Evolutionary conservation across 345 rosid species (phyloP), one percentile per base, ranked within the genome.

Genomic region (Aurinia saxatilis): DNA sequence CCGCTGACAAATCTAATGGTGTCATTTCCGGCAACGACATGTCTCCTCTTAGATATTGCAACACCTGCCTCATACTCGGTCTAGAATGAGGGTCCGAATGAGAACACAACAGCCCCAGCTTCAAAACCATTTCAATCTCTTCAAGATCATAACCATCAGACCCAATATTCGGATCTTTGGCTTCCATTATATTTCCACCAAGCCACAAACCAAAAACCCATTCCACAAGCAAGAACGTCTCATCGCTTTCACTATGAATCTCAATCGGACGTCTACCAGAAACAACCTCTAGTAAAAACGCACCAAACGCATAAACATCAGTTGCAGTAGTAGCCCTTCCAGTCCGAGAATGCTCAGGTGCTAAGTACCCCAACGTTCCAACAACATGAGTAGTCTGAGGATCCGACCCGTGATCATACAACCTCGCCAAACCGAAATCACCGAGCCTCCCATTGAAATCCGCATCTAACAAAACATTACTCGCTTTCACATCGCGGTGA

Each of bases 401-500:
- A 68, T 78, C 82, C 1, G 67, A 64, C 4, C 85, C 86, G 5
- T 83, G 92, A 56, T 81, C 83, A 54, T 81, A 78, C 29, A 81
- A 75, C 60, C 79, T 77, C 4, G 88, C 86, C 7, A 85, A 78
- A 5, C 92, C 88, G 34, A 85, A 85, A 65, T 85, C 92, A 0
- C 88, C 86, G 5, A 85, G 45, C 10, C 83, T 74, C 13, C 80
- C 88, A 1, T 79, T 81, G 12, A 76, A 54, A 8, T 85, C 84
- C 7, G 64, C 80, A 33, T 85, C 92, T 33, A 85, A 45, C 38
- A 85, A 16, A 15, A 85, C 83, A 15, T 85, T 82, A 23, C 88
- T 82, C 0, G 88, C 92, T 52, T 85, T 85, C 0, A 82, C 76
- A 49, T 82, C 91, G 29, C 88, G 79, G 31, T 85, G 91, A 57